These are phyloP conservation scores for Rhizophagus clarus DNA, from an alignment of 192 early-diverging fungal species.

Conservation along the genomic window DNA sequence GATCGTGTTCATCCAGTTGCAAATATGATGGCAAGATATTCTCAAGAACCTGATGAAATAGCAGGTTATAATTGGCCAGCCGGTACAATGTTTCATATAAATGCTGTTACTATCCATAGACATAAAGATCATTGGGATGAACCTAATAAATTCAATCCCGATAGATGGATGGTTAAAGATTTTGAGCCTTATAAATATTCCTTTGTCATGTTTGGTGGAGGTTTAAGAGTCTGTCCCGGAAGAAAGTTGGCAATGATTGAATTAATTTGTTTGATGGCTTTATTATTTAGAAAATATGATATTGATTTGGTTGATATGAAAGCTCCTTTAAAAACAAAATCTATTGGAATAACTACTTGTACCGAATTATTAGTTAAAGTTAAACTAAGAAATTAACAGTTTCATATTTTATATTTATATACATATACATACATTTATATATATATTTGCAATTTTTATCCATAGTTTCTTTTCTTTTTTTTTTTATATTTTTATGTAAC, in stretches of 20 bases:
- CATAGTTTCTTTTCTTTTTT: too few species aligned
- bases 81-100: not conserved
- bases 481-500: too few species aligned
- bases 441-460: too few species aligned
- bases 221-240: conserved; percentile 13
- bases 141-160: not conserved
- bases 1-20: not conserved
- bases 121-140: not conserved
- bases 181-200: not conserved
- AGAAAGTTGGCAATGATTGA: conserved; percentile 20
- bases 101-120: not conserved
- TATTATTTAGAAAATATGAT: conserved; percentile 13
- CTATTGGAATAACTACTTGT: too few species aligned
- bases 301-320: not conserved
- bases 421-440: too few species aligned
- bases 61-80: conserved; percentile 13
- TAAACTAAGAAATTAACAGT: too few species aligned
- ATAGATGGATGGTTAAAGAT: not conserved
- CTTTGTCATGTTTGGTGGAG: conserved; percentile 13
- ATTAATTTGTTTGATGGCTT: not conserved
- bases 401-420: too few species aligned
- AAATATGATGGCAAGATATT: not conserved
- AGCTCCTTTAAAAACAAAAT: not conserved
- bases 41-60: not conserved
- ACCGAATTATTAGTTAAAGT: too few species aligned